Evolutionary conservation across 768 basidiomycete genomes (phyloP).

Genomic region (Leccinum barrowsii): DNA sequence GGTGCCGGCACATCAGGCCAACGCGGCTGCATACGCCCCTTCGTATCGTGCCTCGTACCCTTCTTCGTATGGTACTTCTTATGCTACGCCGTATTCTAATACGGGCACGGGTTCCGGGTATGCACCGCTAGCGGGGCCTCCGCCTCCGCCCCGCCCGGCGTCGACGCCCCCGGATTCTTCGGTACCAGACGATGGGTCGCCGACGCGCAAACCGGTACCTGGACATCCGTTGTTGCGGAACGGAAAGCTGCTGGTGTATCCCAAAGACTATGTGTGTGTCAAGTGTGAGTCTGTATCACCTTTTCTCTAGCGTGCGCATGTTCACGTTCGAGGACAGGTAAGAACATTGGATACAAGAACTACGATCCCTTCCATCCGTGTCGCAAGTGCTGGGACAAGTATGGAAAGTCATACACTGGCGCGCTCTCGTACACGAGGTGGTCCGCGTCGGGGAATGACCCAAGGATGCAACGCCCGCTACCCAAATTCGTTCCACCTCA

Average conservation of each 20-base stretch:
- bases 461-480: conserved; percentile 29
- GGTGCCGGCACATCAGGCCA: conserved; percentile 11
- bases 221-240: conserved; percentile 66
- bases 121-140: conserved; percentile 11
- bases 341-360: conserved; percentile 72
- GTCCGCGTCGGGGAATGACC: conserved; percentile 18
- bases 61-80: background rate
- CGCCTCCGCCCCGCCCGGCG: conserved; percentile 5
- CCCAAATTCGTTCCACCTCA: conserved; percentile 25
- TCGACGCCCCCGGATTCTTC: conserved; percentile 14
- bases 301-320: background rate
- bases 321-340: conserved; percentile 41
- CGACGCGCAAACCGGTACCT: conserved; percentile 57
- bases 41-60: background rate
- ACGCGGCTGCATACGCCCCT: conserved; percentile 16
- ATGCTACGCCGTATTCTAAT: conserved; percentile 13
- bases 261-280: conserved; percentile 52
- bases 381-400: conserved; percentile 70
- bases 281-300: conserved; percentile 51
- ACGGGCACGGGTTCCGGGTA: background rate
- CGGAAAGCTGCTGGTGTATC: conserved; percentile 68
- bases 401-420: conserved; percentile 57
- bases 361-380: conserved; percentile 67
- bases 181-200: conserved; percentile 50
- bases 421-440: conserved; percentile 54